Evolutionary conservation across 1,284 basidiomycete species (phyloP).

Genomic region (Cyathus olla): DNA sequence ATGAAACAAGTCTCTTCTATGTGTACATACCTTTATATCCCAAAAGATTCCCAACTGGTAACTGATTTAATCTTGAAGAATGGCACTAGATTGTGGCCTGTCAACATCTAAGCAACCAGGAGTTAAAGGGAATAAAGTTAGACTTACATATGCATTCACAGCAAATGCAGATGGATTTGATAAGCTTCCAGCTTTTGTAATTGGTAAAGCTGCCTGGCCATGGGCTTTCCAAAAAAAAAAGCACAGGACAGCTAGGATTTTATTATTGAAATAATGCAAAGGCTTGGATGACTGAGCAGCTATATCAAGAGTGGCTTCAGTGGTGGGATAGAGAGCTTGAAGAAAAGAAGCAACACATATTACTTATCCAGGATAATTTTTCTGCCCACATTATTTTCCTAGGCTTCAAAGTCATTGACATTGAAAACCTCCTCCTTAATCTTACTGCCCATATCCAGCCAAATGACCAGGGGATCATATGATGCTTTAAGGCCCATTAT

Average conservation of each 20-base stretch:
- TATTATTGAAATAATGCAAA: conserved; percentile 39
- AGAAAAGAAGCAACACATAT: conserved; percentile 8
- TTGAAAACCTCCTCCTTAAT: conserved; percentile 15
- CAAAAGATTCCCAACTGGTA: neutral
- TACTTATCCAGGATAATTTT: neutral
- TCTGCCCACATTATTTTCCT: neutral
- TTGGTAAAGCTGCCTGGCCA: conserved; percentile 28
- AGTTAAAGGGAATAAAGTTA: conserved; percentile 17
- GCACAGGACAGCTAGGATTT: conserved; percentile 33
- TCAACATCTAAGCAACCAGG: neutral
- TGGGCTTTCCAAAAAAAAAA: conserved; percentile 29
- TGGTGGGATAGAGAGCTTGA: conserved; percentile 20
- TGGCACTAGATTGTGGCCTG: neutral
- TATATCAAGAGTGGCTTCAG: conserved; percentile 37
- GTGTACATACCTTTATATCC: conserved; percentile 22
- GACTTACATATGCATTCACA: conserved; percentile 30
- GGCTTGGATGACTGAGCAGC: conserved; percentile 42
- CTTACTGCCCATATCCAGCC: conserved; percentile 15
- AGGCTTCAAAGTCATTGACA: conserved; percentile 14
- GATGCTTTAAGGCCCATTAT: conserved; percentile 44
- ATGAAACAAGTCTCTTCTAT: conserved; percentile 48
- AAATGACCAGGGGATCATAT: conserved; percentile 39
- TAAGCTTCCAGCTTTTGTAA: conserved; percentile 27
- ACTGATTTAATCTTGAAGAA: neutral
- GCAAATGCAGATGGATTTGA: conserved; percentile 33